These are phyloP conservation scores for Ascochyta rabiei DNA, from an alignment of 2,329 filamentous ascomycete genomes.

Conservation along the genomic window DNA sequence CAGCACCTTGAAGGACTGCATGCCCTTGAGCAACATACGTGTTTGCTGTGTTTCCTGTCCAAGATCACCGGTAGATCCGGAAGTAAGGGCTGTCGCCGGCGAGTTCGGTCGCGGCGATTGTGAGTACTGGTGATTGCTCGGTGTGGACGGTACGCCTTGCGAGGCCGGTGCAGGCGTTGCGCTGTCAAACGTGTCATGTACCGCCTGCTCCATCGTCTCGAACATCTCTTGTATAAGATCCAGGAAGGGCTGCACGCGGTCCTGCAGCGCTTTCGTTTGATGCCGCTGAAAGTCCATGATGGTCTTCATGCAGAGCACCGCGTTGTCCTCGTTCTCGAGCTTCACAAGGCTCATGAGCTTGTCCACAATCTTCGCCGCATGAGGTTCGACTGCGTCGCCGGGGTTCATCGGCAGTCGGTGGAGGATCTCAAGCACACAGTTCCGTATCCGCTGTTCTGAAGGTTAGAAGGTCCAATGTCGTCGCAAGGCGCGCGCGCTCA, in stretches of 20 bases:
- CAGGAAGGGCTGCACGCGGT: slow-evolving; percentile 87
- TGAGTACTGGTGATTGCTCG: slow-evolving; percentile 68
- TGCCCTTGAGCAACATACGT: slow-evolving; percentile 83
- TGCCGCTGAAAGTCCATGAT: slow-evolving; percentile 96
- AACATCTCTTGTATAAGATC: slow-evolving; percentile 95
- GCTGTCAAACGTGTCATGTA: slow-evolving; percentile 92
- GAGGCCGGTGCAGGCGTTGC: slow-evolving; percentile 62
- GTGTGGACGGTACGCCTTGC: slow-evolving; percentile 66
- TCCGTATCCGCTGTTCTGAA: slow-evolving; percentile 73
- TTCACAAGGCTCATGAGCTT: slow-evolving; percentile 86
- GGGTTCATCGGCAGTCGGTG: slow-evolving; percentile 81
- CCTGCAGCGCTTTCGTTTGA: slow-evolving; percentile 80
- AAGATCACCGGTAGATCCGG: slow-evolving; percentile 73
- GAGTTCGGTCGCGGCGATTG: slow-evolving; percentile 90
- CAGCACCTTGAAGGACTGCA: slow-evolving; percentile 98
- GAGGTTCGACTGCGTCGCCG: slow-evolving; percentile 82
- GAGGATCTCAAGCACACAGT: slow-evolving; percentile 91
- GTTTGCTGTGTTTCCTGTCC: slow-evolving; percentile 82
- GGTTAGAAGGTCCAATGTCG: slow-evolving; percentile 17
- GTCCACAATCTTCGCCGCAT: slow-evolving; percentile 87
- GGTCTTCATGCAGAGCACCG: slow-evolving; percentile 96
- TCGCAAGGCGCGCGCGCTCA: slow-evolving; percentile 50
- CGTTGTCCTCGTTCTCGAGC: slow-evolving; percentile 97
- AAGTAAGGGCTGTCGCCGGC: slow-evolving; percentile 81
- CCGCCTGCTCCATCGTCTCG: slow-evolving; percentile 89